phyloP scores from a whole-genome alignment of 805 yeast species.

The Starmera dryadoides region DNA sequence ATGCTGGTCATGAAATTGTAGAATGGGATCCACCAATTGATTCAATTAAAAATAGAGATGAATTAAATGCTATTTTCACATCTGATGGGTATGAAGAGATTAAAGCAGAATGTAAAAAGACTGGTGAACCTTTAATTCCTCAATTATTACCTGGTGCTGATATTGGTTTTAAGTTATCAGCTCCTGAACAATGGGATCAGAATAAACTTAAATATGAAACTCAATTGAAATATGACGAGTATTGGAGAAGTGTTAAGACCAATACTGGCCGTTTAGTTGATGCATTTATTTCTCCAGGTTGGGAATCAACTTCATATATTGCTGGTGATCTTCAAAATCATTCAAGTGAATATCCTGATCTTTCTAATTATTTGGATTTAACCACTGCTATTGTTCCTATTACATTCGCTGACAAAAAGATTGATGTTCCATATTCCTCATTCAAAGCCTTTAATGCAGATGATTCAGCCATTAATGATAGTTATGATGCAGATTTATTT shows the following conservation, averaged over 20 bases:
- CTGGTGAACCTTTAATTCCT: constrained; percentile 1
- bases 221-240: constrained; percentile 26
- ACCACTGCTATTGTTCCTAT: constrained; percentile 32
- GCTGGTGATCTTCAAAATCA: constrained; percentile 7
- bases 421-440: constrained; percentile 19
- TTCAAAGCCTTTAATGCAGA: constrained; percentile 19
- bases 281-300: constrained; percentile 34
- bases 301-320: constrained; percentile 27
- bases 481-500: constrained; percentile 24
- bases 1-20: constrained; percentile 44
- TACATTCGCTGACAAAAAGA: constrained; percentile 25
- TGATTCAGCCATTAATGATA: constrained; percentile 22
- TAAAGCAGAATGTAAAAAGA: neutral
- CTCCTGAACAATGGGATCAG: constrained; percentile 29
- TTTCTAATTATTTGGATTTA: constrained; percentile 28
- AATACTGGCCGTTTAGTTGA: constrained; percentile 30
- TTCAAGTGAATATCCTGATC: constrained; percentile 31
- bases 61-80: neutral
- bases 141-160: neutral
- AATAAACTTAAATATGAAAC: constrained; percentile 20
- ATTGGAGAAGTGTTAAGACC: constrained; percentile 26
- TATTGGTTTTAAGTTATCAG: neutral
- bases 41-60: constrained; percentile 32
- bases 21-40: constrained; percentile 36
- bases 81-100: constrained; percentile 3